Base-by-base conservation (phyloP, 345 rosid species). In the Citrus reticulata region DNA sequence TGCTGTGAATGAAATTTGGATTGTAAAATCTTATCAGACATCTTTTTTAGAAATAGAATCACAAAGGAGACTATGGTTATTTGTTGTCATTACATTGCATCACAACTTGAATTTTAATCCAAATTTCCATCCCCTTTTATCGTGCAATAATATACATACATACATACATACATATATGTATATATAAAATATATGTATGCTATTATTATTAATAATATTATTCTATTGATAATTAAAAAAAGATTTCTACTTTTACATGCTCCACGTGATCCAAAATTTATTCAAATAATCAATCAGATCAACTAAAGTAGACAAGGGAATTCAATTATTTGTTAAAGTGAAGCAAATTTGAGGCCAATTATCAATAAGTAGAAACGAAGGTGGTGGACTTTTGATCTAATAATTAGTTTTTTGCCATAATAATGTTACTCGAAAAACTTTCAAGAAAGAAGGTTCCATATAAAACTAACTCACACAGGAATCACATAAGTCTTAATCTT, bases 31-130 rank as follows among this genome's bases (percentile, higher is more conserved):
- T 39, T 74, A 42, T 34, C 63, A 20, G n/a, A 62, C 11, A 27
- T 64, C 61, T 34, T 55, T 40, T 40, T 6, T 54, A 22, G 27
- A 40, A 51, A 51, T 7, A 46, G 16, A 35, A 32, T 71, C 69
- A 68, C 54, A 79, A 46, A 42, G 51, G 42, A 35, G 46, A 61
- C 62, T 61, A 63, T 46, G 40, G 25, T 74, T 27, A 40, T 40
- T 40, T 58, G 8, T 14, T 58, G 77, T 65, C 16, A 42, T 10
- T 42, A 42, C 75, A 39, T 29, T 29, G 40, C 46, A 29, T 61
- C 49, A 19, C 68, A 67, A 68, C 54, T 79, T 65, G 60, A 59
- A 39, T 30, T 29, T 80, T 57, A n/a, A 39, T 72, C 61, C 6
- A 32, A 55, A 2, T 60, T 34, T 9, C 70, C 60, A 63, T 40